phyloP scores from a whole-genome alignment of 495 filamentous ascomycete genomes.

The Usnea hakonensis region DNA sequence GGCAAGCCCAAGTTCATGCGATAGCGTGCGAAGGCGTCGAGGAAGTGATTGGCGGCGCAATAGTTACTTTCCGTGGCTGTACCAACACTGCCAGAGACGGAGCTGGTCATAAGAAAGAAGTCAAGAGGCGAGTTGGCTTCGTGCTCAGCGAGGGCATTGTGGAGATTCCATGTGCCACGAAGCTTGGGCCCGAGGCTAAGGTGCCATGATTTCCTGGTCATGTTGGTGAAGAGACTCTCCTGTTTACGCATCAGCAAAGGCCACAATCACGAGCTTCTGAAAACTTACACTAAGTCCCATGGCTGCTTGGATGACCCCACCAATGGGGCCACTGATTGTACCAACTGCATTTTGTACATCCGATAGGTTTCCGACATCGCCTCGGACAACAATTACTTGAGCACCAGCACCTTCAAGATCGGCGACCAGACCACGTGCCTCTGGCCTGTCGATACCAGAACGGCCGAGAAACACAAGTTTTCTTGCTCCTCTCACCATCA shows the following conservation, averaged over 20 bases:
- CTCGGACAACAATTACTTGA: slow-evolving; percentile 25
- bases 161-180: slow-evolving; percentile 19
- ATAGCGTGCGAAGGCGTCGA: slow-evolving; percentile 25
- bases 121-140: slow-evolving; percentile 20
- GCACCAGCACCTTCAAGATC: slow-evolving; percentile 22
- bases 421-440: slow-evolving; percentile 21
- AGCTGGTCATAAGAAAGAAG: slow-evolving; percentile 19
- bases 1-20: slow-evolving; percentile 12
- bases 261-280: too few species aligned
- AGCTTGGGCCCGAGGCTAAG: slow-evolving; percentile 22
- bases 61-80: slow-evolving; percentile 15
- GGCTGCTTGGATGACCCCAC: slow-evolving; percentile 18
- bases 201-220: slow-evolving; percentile 5
- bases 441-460: slow-evolving; percentile 22
- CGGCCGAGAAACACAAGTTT: slow-evolving; percentile 34
- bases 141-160: slow-evolving; percentile 22
- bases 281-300: slow-evolving; percentile 15
- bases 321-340: background rate
- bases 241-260: too few species aligned
- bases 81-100: slow-evolving; percentile 12
- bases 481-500: slow-evolving; percentile 30
- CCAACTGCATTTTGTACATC: slow-evolving; percentile 24
- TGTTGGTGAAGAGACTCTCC: too few species aligned
- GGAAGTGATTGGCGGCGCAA: slow-evolving; percentile 19
- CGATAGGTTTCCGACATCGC: slow-evolving; percentile 25